A percentile compares a stretch with the other conserved stretches of the same genome.
phyloP scores from a whole-genome alignment of 176 grass and related monocot genomes.

The Secale cereale region DNA sequence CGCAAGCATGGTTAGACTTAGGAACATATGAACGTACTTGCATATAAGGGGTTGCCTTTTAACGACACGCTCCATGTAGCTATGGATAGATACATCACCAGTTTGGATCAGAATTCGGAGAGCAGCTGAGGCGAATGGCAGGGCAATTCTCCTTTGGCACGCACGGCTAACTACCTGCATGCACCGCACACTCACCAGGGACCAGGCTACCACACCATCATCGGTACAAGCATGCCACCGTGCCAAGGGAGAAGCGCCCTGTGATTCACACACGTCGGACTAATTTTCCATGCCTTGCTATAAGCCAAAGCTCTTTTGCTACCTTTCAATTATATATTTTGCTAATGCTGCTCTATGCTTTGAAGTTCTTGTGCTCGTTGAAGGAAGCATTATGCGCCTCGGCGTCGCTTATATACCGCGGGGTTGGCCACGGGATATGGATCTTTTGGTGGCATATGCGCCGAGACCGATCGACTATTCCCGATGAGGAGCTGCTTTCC shows the following conservation, averaged over 20 bases:
- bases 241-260: slow-evolving; percentile 59
- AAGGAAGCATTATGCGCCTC: background rate
- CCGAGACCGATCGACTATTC: slow-evolving; percentile 16
- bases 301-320: too few species aligned
- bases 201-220: background rate
- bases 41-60: too few species aligned
- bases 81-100: too few species aligned
- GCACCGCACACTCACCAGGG: background rate
- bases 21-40: too few species aligned
- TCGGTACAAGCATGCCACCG: background rate
- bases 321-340: too few species aligned
- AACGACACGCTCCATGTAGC: too few species aligned
- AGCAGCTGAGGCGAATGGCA: slow-evolving; percentile 33
- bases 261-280: slow-evolving; percentile 25
- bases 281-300: too few species aligned
- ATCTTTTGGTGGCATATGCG: slow-evolving; percentile 42
- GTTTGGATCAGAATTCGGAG: background rate
- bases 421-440: background rate
- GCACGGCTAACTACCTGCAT: background rate
- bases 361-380: background rate
- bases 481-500: slow-evolving; percentile 21
- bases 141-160: slow-evolving; percentile 76
- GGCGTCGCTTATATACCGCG: slow-evolving; percentile 28
- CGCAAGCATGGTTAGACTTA: too few species aligned
- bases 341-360: background rate